Conservation (phyloP, 371 early-diverging fungal species). For the Rhizopus sp. region DNA sequence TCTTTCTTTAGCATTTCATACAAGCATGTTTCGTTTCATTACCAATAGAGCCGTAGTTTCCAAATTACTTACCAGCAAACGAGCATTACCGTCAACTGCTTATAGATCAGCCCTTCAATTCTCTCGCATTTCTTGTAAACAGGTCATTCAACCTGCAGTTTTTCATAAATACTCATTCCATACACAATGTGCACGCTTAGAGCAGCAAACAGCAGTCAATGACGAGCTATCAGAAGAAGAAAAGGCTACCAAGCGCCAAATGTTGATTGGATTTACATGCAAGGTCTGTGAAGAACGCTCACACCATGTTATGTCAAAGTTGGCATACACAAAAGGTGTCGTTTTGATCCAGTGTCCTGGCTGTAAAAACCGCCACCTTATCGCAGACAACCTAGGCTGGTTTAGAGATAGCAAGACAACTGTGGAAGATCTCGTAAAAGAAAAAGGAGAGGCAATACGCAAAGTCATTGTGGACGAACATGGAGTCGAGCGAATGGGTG, state of each 20-base stretch:
- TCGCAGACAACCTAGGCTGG: conserved; percentile 97
- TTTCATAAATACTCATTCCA: conserved; percentile 7
- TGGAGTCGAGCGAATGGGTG: conserved; percentile 31
- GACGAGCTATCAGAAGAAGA: conserved; percentile 8
- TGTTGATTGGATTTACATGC: conserved; percentile 93
- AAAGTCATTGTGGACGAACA: conserved; percentile 46
- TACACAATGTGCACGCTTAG: not conserved
- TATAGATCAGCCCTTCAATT: not conserved
- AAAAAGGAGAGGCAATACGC: conserved; percentile 77
- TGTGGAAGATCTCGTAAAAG: conserved; percentile 82
- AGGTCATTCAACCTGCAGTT: not conserved
- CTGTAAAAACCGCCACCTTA: conserved; percentile 90
- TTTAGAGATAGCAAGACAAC: conserved; percentile 74
- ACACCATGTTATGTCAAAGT: conserved; percentile 89
- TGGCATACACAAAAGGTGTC: conserved; percentile 88
- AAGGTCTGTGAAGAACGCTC: conserved; percentile 86
- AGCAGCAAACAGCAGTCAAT: not conserved
- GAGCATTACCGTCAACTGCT: no score
- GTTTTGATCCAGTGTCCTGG: conserved; percentile 92
- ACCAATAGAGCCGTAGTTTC: no score
- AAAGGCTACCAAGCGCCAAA: conserved; percentile 56
- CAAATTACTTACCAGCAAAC: no score
- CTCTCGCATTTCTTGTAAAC: not conserved
- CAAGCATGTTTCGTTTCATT: no score
- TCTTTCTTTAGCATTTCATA: no score